Conservation (phyloP, 2,329 filamentous ascomycete genomes). For the Ascochyta clinopodiicola region DNA sequence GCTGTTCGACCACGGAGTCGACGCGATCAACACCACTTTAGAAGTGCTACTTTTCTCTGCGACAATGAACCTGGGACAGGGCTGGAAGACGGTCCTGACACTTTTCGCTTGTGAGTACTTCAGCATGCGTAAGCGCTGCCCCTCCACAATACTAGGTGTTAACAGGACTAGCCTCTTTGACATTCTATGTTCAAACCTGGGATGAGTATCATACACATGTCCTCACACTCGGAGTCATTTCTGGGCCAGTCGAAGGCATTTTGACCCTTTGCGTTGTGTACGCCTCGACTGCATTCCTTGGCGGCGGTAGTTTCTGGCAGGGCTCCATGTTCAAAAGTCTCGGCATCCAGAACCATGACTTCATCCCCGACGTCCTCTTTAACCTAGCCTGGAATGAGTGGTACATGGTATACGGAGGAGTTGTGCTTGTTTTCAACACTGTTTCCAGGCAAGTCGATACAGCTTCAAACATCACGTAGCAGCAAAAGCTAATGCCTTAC, state of each 20-base stretch:
- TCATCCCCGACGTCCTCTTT: slow-evolving; percentile 76
- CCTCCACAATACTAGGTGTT: not conserved
- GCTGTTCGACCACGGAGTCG: slow-evolving; percentile 95
- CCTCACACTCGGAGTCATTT: slow-evolving; percentile 87
- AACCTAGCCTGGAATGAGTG: slow-evolving; percentile 86
- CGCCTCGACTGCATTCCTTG: slow-evolving; percentile 80
- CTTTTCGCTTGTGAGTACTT: slow-evolving; percentile 74
- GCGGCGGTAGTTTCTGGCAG: slow-evolving; percentile 93
- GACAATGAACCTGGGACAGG: slow-evolving; percentile 90
- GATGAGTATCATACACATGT: slow-evolving; percentile 99
- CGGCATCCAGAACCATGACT: slow-evolving; percentile 67
- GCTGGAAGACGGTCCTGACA: slow-evolving; percentile 83
- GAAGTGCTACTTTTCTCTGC: slow-evolving; percentile 91
- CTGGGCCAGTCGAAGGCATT: slow-evolving; percentile 93
- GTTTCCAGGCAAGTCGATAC: slow-evolving; percentile 62
- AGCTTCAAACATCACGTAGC: not conserved
- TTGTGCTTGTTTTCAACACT: slow-evolving; percentile 87
- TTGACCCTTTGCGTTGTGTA: slow-evolving; percentile 84
- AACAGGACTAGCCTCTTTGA: slow-evolving; percentile 70
- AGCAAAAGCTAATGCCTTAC: slow-evolving; percentile 20
- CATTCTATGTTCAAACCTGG: slow-evolving; percentile 99
- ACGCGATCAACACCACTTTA: slow-evolving; percentile 94
- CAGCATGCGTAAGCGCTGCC: not conserved
- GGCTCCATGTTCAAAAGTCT: slow-evolving; percentile 76
- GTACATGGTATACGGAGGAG: slow-evolving; percentile 85